A percentile compares a stretch with the other conserved stretches of the same genome.
These are phyloP conservation scores for Aegilops sharonensis DNA, from an alignment of 176 grass and related monocot species.

Conservation along the genomic window DNA sequence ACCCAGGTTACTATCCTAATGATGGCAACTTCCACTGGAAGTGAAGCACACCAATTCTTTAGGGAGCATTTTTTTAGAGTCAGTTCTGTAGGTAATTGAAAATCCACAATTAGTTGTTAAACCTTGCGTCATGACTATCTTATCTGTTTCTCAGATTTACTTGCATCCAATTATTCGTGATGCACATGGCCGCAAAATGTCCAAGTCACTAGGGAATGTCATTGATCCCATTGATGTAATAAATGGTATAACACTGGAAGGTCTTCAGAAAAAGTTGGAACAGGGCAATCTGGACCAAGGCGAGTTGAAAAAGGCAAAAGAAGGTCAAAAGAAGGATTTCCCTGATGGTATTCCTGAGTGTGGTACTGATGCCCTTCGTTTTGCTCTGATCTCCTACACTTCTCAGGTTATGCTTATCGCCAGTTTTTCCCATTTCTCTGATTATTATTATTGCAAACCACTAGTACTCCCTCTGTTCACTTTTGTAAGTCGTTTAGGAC, in stretches of 20 bases:
- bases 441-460: constrained; percentile 14
- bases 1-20: constrained; percentile 1
- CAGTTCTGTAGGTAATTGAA: background rate
- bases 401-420: constrained; percentile 58
- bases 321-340: constrained; percentile 76
- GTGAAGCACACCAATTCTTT: constrained; percentile 7
- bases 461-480: background rate
- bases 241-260: constrained; percentile 77
- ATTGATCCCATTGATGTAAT: constrained; percentile 93
- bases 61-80: background rate
- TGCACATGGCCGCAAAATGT: constrained; percentile 89
- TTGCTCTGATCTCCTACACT: constrained; percentile 78
- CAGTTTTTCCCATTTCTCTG: constrained; percentile 3
- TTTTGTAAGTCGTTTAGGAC: too few relatives aligned
- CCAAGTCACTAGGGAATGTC: constrained; percentile 88
- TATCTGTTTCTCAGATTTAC: constrained; percentile 58
- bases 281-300: constrained; percentile 72
- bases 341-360: constrained; percentile 93
- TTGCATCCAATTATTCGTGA: constrained; percentile 94
- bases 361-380: constrained; percentile 89
- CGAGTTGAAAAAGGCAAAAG: constrained; percentile 65
- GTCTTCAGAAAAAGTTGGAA: constrained; percentile 77
- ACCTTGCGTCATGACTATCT: background rate
- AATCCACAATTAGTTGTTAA: background rate
- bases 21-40: background rate